Conservation (phyloP, 345 rosid genomes). For the Corchorus olitorius region DNA sequence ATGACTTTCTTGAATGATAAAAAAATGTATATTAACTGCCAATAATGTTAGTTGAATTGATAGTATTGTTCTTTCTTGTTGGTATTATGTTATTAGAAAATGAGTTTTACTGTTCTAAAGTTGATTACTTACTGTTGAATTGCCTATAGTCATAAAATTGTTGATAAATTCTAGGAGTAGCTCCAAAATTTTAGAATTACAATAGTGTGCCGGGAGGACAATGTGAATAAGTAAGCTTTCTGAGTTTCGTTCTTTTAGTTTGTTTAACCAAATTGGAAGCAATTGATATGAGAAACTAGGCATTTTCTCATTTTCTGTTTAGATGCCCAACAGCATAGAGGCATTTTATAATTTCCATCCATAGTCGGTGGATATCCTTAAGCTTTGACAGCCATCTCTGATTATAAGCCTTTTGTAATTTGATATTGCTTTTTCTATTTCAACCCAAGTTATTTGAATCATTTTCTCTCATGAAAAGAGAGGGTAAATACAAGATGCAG, state of each 20-base stretch:
- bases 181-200: background rate
- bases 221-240: background rate
- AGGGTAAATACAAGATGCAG: background rate
- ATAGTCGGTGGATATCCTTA: background rate
- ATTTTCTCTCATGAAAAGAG: background rate
- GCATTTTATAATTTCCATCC: background rate
- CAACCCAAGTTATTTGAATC: background rate
- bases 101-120: background rate
- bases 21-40: constrained; percentile 1
- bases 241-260: background rate
- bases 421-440: background rate
- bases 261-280: constrained; percentile 5
- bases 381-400: background rate
- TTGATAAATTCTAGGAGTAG: background rate
- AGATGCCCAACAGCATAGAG: background rate
- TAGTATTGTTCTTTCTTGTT: background rate
- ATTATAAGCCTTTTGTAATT: background rate
- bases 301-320: background rate
- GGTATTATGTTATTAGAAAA: background rate
- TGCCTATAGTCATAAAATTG: background rate
- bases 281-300: background rate
- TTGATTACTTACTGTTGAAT: background rate
- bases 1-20: background rate
- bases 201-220: background rate
- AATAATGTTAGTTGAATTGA: background rate